phyloP scores from a whole-genome alignment of 352 stramenopile genomes.

The Pythium aristosporum region DNA sequence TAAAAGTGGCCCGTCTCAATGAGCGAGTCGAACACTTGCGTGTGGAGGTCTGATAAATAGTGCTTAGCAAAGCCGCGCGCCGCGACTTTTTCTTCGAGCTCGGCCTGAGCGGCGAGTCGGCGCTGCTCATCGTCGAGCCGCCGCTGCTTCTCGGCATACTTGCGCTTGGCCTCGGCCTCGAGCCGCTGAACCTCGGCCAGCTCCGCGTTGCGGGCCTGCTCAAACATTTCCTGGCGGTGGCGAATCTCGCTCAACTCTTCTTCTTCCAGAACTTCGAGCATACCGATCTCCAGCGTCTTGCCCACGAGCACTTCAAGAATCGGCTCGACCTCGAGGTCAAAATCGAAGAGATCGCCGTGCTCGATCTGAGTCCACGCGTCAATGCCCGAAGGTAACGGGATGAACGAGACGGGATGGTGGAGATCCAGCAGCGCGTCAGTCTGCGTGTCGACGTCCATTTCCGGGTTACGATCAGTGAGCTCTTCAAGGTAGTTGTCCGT shows the following conservation, averaged over 20 bases:
- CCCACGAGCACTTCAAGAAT: slow-evolving; percentile 95
- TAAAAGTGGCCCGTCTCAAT: slow-evolving; percentile 88
- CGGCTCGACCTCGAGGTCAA: slow-evolving; percentile 93
- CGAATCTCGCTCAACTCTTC: slow-evolving; percentile 90
- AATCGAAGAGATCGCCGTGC: slow-evolving; percentile 93
- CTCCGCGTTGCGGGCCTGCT: slow-evolving; percentile 91
- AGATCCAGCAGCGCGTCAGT: slow-evolving; percentile 91
- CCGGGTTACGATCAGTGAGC: slow-evolving; percentile 88
- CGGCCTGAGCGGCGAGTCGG: slow-evolving; percentile 64
- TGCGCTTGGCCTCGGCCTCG: slow-evolving; percentile 91
- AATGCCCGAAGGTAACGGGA: slow-evolving; percentile 85
- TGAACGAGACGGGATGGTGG: slow-evolving; percentile 79
- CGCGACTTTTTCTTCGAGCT: slow-evolving; percentile 92
- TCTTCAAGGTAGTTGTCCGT: slow-evolving; percentile 95
- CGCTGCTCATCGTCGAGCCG: slow-evolving; percentile 80
- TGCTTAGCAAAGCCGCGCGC: slow-evolving; percentile 86
- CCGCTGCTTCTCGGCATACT: slow-evolving; percentile 90
- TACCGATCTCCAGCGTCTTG: slow-evolving; percentile 93
- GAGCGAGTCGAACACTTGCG: slow-evolving; percentile 86
- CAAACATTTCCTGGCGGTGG: slow-evolving; percentile 90
- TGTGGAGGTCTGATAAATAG: slow-evolving; percentile 87
- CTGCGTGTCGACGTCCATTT: slow-evolving; percentile 89
- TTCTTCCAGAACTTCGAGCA: slow-evolving; percentile 95
- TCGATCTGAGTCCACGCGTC: slow-evolving; percentile 92
- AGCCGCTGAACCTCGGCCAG: slow-evolving; percentile 93